Evolutionary conservation across 2,329 filamentous ascomycete species (phyloP).

Genomic region (Mollisiaceae sp.): DNA sequence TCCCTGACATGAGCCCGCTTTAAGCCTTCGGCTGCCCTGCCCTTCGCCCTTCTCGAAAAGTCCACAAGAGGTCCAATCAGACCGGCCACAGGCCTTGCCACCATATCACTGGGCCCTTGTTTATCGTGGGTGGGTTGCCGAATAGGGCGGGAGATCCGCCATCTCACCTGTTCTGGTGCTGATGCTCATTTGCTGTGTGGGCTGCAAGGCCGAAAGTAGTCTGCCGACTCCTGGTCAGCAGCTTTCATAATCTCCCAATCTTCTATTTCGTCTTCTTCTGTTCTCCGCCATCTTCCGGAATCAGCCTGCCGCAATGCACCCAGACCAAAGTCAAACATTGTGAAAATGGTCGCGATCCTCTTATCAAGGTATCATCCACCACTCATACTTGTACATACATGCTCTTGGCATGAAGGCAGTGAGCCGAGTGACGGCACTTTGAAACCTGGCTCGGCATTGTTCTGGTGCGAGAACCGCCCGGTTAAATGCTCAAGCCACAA

Average conservation of each 20-base stretch:
- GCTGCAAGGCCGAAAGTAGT: conserved; percentile 4
- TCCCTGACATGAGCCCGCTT: conserved; percentile 17
- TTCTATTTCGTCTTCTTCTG: background rate
- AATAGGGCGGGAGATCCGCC: conserved; percentile 23
- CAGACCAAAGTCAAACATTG: background rate
- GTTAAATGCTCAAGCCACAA: conserved; percentile 3
- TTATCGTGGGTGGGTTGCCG: conserved; percentile 5
- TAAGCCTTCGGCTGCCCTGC: background rate
- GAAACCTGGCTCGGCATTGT: conserved; percentile 3
- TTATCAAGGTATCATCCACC: background rate
- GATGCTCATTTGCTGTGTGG: conserved; percentile 9
- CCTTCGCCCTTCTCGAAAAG: conserved; percentile 5
- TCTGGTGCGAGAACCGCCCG: background rate
- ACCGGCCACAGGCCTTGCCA: background rate
- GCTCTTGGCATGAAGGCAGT: background rate
- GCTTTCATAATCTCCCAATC: background rate
- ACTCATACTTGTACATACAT: background rate
- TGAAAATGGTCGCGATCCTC: background rate
- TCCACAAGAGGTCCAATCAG: conserved; percentile 18
- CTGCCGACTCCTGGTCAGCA: background rate
- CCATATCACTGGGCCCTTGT: conserved; percentile 1
- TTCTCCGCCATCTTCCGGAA: conserved; percentile 3
- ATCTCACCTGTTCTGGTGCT: conserved; percentile 7
- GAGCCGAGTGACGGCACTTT: background rate
- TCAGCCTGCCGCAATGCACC: background rate